Evolutionary conservation across 1,284 basidiomycete genomes (phyloP), one percentile per base, ranked within the genome.

Genomic region (Ustilago cynodontis): DNA sequence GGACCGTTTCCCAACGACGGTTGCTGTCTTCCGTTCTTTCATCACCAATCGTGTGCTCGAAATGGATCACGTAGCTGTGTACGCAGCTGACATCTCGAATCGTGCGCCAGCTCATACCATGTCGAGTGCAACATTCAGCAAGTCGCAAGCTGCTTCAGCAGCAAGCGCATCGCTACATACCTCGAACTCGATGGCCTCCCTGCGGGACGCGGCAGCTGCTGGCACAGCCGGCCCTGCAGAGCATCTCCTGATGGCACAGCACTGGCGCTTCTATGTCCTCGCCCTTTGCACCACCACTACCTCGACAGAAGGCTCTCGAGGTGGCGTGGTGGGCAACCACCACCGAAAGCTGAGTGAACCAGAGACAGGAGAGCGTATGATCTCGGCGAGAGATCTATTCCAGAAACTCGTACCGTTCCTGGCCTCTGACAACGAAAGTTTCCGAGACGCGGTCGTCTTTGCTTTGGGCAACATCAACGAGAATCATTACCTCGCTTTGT

Each of bases 231-330:
- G 51, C 47, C 77, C 37, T 52, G 80, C 29, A 18, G 93, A 95
- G 28, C 90, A 91, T 65, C 89, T 88, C 71, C 86, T 88, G 10
- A 86, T 92, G 41, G 90, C 94, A 24, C 91, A 93, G 53, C 94
- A 96, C 84, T 98, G 94, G 95, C 90, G 93, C 69, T 88, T 92
- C 29, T 96, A 94, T 91, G 89, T 94, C 54, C 92, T 93, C 69
- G 89, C 93, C 11, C 88, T 95, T 7, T 94, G 93, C 78, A 90
- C 92, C 18, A 94, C 93, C 0, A 86, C 87, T 45, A 79, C 82
- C 7, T 74, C 86, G n/a, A 81, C 85, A 10, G 74, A 79, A 29
- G 77, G 77, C 31, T 78, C 78, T 2, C 71, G 75, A 11, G 70
- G 78, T 0, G 92, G 93, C 3, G 88, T 90, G 0, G 89, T 90